A percentile compares a stretch with the other conserved stretches of the same genome.
These are phyloP conservation scores for Excoecaria agallocha DNA, from an alignment of 345 rosid species.

Conservation along the genomic window DNA sequence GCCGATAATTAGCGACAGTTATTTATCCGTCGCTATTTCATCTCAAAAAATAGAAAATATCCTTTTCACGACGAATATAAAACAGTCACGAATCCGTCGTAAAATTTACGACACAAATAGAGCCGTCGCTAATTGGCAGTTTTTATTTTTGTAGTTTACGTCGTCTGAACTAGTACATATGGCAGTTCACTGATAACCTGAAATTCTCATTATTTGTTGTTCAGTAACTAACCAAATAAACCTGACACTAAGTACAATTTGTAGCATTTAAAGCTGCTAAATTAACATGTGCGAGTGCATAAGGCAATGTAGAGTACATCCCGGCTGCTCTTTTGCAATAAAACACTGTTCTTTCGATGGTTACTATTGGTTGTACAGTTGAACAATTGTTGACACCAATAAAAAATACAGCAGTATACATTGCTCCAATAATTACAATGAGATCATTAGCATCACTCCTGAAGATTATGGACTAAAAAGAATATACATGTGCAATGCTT, in stretches of 20 bases:
- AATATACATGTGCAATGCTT: too few relatives aligned
- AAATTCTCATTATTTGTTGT: constrained; percentile 9
- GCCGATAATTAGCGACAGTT: too few relatives aligned
- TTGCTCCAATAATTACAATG: constrained; percentile 45
- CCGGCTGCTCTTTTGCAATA: constrained; percentile 62
- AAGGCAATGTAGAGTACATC: constrained; percentile 54
- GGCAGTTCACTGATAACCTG: constrained; percentile 76
- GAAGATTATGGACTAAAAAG: too few relatives aligned
- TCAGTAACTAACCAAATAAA: background rate
- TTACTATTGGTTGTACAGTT: constrained; percentile 47
- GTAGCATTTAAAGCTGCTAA: too few relatives aligned
- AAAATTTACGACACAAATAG: too few relatives aligned
- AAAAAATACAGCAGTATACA: constrained; percentile 43
- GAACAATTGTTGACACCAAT: constrained; percentile 49
- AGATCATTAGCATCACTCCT: constrained; percentile 43
- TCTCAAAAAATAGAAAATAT: too few relatives aligned
- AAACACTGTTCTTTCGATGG: constrained; percentile 57
- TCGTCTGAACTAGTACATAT: constrained; percentile 60
- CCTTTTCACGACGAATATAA: too few relatives aligned
- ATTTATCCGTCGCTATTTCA: too few relatives aligned
- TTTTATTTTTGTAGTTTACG: too few relatives aligned
- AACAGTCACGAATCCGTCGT: too few relatives aligned
- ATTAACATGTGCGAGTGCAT: constrained; percentile 58
- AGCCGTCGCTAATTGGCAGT: too few relatives aligned
- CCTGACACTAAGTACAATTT: background rate